phyloP scores from a whole-genome alignment of 2,329 filamentous ascomycete genomes.

The Colletotrichum nymphaeae region DNA sequence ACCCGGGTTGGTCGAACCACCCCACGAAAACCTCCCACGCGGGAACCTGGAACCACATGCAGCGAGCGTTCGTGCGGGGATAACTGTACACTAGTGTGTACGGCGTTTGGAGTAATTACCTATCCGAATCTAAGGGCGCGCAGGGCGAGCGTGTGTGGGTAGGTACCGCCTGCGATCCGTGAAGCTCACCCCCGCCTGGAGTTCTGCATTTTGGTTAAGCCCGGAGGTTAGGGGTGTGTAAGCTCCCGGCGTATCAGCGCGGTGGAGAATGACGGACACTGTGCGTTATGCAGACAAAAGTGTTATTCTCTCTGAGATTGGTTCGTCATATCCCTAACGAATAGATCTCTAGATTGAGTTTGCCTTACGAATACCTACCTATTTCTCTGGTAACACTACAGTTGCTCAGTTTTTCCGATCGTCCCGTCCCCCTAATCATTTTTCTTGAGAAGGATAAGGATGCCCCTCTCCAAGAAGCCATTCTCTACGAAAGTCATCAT shows the following conservation, averaged over 20 bases:
- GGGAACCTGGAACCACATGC: not conserved
- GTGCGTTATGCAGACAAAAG: slow-evolving; percentile 5
- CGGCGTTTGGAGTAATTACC: not conserved
- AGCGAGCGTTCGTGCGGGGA: not conserved
- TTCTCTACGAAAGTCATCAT: too few species aligned
- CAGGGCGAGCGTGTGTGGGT: not conserved
- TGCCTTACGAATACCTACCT: not conserved
- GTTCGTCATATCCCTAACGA: too few species aligned
- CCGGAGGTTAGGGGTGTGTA: slow-evolving; percentile 8
- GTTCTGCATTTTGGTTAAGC: not conserved
- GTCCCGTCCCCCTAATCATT: not conserved
- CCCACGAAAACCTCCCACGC: not conserved
- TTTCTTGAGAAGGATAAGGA: too few species aligned
- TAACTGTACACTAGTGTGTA: too few species aligned
- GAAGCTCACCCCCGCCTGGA: not conserved
- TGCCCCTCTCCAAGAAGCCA: too few species aligned
- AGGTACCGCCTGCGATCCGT: not conserved
- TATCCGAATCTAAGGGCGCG: not conserved
- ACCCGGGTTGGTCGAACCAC: slow-evolving; percentile 17
- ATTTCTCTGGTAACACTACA: not conserved
- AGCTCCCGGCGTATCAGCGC: slow-evolving; percentile 30
- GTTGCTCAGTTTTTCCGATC: not conserved
- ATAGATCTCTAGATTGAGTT: not conserved
- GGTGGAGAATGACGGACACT: slow-evolving; percentile 5
- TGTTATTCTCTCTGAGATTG: not conserved